Evolutionary conservation across 257 asterid genomes (phyloP), one percentile per base, ranked within the genome.

Genomic region (Petrea volubilis): DNA sequence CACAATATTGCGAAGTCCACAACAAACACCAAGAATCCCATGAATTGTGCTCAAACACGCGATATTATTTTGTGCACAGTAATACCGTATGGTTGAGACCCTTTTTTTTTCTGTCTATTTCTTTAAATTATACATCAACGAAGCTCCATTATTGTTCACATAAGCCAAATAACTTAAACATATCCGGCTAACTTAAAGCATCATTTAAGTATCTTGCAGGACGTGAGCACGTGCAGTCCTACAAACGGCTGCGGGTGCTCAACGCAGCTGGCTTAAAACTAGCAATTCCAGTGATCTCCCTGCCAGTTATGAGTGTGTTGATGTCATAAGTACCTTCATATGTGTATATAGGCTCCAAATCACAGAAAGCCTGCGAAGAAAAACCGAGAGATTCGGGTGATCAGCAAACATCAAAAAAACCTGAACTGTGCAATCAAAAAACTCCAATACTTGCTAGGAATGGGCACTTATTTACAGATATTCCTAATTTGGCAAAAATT

Each of bases 271-370:
- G 86, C 84, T 82, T 95, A 63, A 95, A 90, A 74, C 98, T 95
- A 15, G 97, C 85, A 24, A 95, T 81, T 36, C 96, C 97, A 0
- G 98, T 95, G n/a, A 92, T 56, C 80, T 95, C 99, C 72, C 98
- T 81, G 10, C 97, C 99, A 0, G 99, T 90, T 40, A 95, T 91
- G 51, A 95, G 74, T 4, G 99, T 90, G 85, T 95, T 95, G 75
- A 95, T 95, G 84, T 95, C 98, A n/a, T 90, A 95, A 0, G 97
- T 95, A 41, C 99, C 99, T 84, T 95, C 98, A 1, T 80, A 95
- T 0, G 99, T 95, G 79, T 85, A 92, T 44, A 95, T 90, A 1
- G 99, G 99, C 84, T 95, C 99, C 94, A 95, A 70, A 76, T 95
- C 99, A 29, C 97, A 92, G 74, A 95, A 95, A 4, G 98, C 99